Evolutionary conservation across 2,329 filamentous ascomycete species (phyloP).

Genomic region (Alternaria consortialis): DNA sequence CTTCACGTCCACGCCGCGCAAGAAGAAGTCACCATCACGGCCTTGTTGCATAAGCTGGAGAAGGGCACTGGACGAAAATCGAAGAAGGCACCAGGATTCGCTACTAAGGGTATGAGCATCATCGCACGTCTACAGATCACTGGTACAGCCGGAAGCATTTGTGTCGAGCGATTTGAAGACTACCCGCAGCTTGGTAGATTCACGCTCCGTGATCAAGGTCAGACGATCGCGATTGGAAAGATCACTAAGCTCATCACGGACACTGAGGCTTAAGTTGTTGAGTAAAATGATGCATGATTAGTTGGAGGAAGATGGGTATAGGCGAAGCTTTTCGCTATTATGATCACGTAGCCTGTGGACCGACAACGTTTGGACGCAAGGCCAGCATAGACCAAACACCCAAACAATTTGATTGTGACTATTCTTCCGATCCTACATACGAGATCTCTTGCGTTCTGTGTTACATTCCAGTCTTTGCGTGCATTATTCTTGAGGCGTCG

Average conservation of each 20-base stretch:
- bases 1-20: slow-evolving; percentile 97
- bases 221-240: slow-evolving; percentile 99
- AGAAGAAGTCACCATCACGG: slow-evolving; percentile 92
- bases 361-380: slow-evolving; percentile 9
- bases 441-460: background rate
- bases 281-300: background rate
- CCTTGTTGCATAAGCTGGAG: slow-evolving; percentile 90
- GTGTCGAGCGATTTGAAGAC: slow-evolving; percentile 93
- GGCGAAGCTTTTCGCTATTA: background rate
- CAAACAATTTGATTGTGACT: slow-evolving; percentile 15
- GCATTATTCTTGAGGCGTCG: background rate
- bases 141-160: slow-evolving; percentile 84
- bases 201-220: slow-evolving; percentile 69
- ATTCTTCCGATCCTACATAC: background rate
- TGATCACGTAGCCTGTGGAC: background rate
- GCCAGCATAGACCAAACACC: slow-evolving; percentile 6
- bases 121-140: slow-evolving; percentile 91
- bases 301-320: background rate
- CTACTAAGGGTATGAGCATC: slow-evolving; percentile 81
- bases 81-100: slow-evolving; percentile 91
- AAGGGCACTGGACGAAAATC: slow-evolving; percentile 94
- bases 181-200: slow-evolving; percentile 73
- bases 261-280: slow-evolving; percentile 23
- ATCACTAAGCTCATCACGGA: slow-evolving; percentile 83
- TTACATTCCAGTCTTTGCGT: background rate